Evolutionary conservation across 2,329 filamentous ascomycete genomes (phyloP).

Genomic region (Exophiala oligosperma): DNA sequence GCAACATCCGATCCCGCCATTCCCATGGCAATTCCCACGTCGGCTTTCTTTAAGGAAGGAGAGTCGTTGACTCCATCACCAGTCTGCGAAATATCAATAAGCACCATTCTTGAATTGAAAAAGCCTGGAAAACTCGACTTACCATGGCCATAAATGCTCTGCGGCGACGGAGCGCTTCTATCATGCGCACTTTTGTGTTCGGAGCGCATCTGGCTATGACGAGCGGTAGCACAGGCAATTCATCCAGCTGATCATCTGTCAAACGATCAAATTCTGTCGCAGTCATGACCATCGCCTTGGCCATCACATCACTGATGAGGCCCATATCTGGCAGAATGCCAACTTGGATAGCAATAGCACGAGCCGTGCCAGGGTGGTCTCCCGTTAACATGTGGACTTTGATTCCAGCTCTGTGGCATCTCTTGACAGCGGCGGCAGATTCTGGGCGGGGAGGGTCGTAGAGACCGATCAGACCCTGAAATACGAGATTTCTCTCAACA

Average conservation of each 20-base stretch:
- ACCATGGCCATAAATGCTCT: slow-evolving; percentile 76
- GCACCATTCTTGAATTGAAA: not conserved
- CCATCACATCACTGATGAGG: slow-evolving; percentile 59
- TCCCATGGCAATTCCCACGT: slow-evolving; percentile 89
- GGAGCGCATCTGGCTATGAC: slow-evolving; percentile 62
- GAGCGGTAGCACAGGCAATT: slow-evolving; percentile 51
- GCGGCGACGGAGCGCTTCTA: slow-evolving; percentile 60
- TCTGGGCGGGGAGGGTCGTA: slow-evolving; percentile 79
- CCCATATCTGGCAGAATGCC: slow-evolving; percentile 68
- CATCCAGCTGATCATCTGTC: slow-evolving; percentile 66
- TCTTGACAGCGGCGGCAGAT: slow-evolving; percentile 66
- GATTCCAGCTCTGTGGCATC: slow-evolving; percentile 69
- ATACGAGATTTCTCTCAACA: slow-evolving; percentile 66
- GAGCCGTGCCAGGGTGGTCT: slow-evolving; percentile 72
- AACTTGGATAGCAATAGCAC: slow-evolving; percentile 75
- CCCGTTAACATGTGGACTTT: slow-evolving; percentile 77
- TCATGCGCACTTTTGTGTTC: slow-evolving; percentile 79
- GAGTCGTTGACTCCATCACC: slow-evolving; percentile 88
- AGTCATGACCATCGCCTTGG: slow-evolving; percentile 65
- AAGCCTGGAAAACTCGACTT: not conserved
- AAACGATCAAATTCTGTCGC: slow-evolving; percentile 74
- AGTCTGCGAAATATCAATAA: slow-evolving; percentile 46
- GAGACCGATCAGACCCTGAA: slow-evolving; percentile 76
- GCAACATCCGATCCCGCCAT: slow-evolving; percentile 78
- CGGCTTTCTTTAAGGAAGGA: slow-evolving; percentile 75